Percentiles rank a stretch among this genome's conserved stretches.
Evolutionary conservation across 768 basidiomycete species (phyloP).

Genomic region (Tricholoma sp.): DNA sequence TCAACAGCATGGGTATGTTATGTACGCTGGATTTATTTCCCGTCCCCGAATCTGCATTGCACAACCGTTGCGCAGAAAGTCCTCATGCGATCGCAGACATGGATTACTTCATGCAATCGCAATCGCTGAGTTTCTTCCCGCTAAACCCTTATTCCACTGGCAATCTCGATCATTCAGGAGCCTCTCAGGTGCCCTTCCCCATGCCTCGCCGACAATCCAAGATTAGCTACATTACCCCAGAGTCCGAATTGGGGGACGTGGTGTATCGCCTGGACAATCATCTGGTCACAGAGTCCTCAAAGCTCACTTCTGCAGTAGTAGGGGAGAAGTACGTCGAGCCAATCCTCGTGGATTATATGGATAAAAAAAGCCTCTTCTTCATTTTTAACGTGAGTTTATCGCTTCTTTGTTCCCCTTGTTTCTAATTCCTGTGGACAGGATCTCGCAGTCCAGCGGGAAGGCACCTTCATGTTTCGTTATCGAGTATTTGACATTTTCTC

Average conservation of each 20-base stretch:
- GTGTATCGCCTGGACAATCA: conserved; percentile 27
- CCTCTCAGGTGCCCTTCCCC: conserved; percentile 25
- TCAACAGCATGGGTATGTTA: conserved; percentile 54
- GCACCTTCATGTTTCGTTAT: conserved; percentile 64
- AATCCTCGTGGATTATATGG: conserved; percentile 48
- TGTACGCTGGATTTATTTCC: conserved; percentile 73
- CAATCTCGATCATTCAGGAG: conserved; percentile 14
- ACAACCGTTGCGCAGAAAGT: conserved; percentile 2
- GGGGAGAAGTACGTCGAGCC: conserved; percentile 62
- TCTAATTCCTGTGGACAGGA: conserved; percentile 38
- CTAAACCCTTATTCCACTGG: conserved; percentile 29
- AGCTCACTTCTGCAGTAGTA: conserved; percentile 47
- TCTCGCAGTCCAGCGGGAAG: conserved; percentile 61
- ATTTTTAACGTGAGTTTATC: conserved; percentile 49
- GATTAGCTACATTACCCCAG: conserved; percentile 21
- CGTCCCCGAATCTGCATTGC: conserved; percentile 32
- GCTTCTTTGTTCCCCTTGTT: conserved; percentile 1
- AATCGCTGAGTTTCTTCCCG: conserved; percentile 31
- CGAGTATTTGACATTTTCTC: conserved; percentile 61
- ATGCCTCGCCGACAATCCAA: conserved; percentile 33
- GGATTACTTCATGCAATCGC: background rate
- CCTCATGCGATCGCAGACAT: background rate
- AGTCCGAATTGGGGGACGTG: conserved; percentile 23
- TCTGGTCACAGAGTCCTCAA: conserved; percentile 35
- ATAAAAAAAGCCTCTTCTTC: conserved; percentile 51